phyloP scores from a whole-genome alignment of 257 asterid species.

The Fraxinus pennsylvanica region DNA sequence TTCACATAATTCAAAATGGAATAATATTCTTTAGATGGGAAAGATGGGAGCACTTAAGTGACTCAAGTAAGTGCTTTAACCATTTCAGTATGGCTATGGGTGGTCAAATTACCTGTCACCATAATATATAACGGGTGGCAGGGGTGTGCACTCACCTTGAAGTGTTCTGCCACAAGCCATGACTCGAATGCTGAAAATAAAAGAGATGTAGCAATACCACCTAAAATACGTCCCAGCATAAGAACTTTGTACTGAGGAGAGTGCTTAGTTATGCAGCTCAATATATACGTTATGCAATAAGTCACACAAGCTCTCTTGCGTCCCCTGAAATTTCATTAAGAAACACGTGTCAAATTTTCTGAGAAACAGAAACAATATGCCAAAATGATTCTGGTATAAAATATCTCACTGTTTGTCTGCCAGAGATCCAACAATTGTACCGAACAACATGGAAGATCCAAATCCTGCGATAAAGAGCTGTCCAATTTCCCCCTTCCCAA shows the following conservation, averaged over 20 bases:
- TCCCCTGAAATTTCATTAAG: slow-evolving; percentile 38
- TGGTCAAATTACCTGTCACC: background rate
- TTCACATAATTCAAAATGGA: background rate
- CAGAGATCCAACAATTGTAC: slow-evolving; percentile 60
- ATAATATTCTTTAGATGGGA: background rate
- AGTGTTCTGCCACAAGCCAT: slow-evolving; percentile 62
- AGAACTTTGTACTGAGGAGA: slow-evolving; percentile 54
- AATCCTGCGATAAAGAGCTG: slow-evolving; percentile 60
- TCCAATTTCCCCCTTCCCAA: slow-evolving; percentile 52
- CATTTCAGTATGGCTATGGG: background rate
- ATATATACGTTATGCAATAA: slow-evolving; percentile 54
- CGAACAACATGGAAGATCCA: slow-evolving; percentile 62
- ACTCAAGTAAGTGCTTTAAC: background rate
- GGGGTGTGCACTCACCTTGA: slow-evolving; percentile 37
- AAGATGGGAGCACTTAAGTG: background rate
- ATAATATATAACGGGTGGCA: background rate
- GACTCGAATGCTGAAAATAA: slow-evolving; percentile 57
- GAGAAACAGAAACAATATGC: background rate
- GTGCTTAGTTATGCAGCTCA: slow-evolving; percentile 61
- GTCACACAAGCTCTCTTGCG: slow-evolving; percentile 57
- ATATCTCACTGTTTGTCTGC: slow-evolving; percentile 55
- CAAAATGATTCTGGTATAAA: slow-evolving; percentile 4
- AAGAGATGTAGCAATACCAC: slow-evolving; percentile 60
- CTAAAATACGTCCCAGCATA: slow-evolving; percentile 55
- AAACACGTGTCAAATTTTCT: slow-evolving; percentile 11